A percentile compares a stretch with the other conserved stretches of the same genome.
phyloP scores from a whole-genome alignment of 768 basidiomycete species.

The Obba rivulosa region DNA sequence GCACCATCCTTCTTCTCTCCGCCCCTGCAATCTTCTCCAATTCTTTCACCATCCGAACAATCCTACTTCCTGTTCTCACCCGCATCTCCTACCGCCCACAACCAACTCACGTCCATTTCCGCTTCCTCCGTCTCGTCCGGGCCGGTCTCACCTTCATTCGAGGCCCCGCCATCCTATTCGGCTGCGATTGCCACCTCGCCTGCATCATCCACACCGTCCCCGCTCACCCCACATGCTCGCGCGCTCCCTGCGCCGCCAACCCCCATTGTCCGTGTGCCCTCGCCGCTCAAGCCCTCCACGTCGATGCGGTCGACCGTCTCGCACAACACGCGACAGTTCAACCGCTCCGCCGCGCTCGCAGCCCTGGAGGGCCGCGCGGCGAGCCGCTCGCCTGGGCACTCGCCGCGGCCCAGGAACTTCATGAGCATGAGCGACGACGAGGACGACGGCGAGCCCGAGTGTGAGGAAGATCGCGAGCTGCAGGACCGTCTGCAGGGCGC shows the following conservation, averaged over 20 bases:
- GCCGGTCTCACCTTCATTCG: slow-evolving; percentile 2
- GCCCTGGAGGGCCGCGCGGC: slow-evolving; percentile 51
- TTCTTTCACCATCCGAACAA: slow-evolving; percentile 13
- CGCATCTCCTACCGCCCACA: slow-evolving; percentile 9
- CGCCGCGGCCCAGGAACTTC: slow-evolving; percentile 40
- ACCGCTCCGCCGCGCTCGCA: slow-evolving; percentile 58
- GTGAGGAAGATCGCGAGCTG: slow-evolving; percentile 20
- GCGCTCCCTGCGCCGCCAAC: slow-evolving; percentile 17
- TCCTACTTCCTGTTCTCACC: slow-evolving; percentile 20
- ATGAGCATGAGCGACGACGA: slow-evolving; percentile 70
- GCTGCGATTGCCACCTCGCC: slow-evolving; percentile 20
- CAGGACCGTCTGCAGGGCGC: slow-evolving; percentile 27
- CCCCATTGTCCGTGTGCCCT: slow-evolving; percentile 7
- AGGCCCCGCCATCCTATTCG: slow-evolving; percentile 5
- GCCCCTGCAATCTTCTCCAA: slow-evolving; percentile 11
- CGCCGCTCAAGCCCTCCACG: slow-evolving; percentile 10
- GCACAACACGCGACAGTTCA: slow-evolving; percentile 35
- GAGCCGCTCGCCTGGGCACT: background rate
- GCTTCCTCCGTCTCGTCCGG: background rate
- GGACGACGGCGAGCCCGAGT: slow-evolving; percentile 31
- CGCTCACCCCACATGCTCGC: slow-evolving; percentile 9
- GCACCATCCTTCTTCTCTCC: slow-evolving; percentile 19
- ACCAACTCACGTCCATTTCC: background rate
- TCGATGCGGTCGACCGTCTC: slow-evolving; percentile 38
- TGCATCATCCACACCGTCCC: slow-evolving; percentile 29